Evolutionary conservation across 495 filamentous ascomycete genomes (phyloP).

Genomic region (Lasiosphaeria hispida): DNA sequence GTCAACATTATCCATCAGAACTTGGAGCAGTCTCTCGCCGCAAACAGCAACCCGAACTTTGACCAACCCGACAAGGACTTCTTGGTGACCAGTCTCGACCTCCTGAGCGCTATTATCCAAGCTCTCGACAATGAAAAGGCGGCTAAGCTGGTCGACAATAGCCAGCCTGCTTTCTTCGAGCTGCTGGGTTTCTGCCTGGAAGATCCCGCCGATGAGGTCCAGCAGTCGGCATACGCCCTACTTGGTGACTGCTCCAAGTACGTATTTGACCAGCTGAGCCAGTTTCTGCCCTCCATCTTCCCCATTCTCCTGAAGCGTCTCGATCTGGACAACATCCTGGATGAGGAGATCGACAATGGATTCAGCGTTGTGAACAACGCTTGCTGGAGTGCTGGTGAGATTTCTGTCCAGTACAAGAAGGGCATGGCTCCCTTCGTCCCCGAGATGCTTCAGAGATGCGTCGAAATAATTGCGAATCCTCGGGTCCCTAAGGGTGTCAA

Average conservation of each 20-base stretch:
- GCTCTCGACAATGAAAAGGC: constrained; percentile 76
- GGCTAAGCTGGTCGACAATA: constrained; percentile 67
- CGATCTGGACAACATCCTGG: constrained; percentile 71
- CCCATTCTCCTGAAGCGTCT: constrained; percentile 82
- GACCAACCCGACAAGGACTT: constrained; percentile 96
- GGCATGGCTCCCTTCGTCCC: constrained; percentile 75
- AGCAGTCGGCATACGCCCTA: constrained; percentile 93
- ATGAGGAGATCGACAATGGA: constrained; percentile 70
- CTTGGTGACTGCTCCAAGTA: constrained; percentile 96
- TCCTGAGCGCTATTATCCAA: constrained; percentile 91
- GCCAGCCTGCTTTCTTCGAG: constrained; percentile 83
- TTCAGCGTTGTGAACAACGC: constrained; percentile 97
- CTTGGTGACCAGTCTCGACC: constrained; percentile 90
- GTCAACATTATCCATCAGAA: constrained; percentile 89
- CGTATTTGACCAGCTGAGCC: constrained; percentile 79
- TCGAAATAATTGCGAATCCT: constrained; percentile 75
- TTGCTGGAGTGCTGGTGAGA: constrained; percentile 96
- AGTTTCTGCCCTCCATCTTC: constrained; percentile 67
- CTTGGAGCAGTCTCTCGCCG: constrained; percentile 68
- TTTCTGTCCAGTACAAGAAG: constrained; percentile 73
- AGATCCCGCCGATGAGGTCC: constrained; percentile 86
- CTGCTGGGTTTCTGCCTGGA: constrained; percentile 90
- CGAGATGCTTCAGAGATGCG: constrained; percentile 68
- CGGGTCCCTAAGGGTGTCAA: constrained; percentile 87
- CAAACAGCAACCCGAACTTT: constrained; percentile 58